phyloP scores from a whole-genome alignment of 192 early-diverging fungal genomes.

The Backusella australiensis region DNA sequence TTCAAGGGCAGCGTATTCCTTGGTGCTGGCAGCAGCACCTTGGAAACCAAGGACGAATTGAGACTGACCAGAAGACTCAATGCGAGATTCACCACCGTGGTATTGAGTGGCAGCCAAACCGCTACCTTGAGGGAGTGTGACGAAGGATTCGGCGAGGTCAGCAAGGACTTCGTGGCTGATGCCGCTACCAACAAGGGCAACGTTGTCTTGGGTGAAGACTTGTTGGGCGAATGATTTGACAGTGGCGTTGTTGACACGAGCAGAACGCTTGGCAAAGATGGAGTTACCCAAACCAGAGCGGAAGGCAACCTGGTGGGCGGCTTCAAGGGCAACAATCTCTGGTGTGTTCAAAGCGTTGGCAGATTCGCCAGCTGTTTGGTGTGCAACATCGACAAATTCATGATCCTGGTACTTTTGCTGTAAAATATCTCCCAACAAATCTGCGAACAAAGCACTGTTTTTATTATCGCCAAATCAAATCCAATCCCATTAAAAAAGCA shows the following conservation, averaged over 20 bases:
- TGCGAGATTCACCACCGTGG: constrained; percentile 82
- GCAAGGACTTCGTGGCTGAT: constrained; percentile 72
- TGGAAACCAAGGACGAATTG: constrained; percentile 86
- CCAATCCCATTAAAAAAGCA: neutral
- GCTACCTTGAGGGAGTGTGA: constrained; percentile 38
- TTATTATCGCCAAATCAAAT: neutral
- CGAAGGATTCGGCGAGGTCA: constrained; percentile 59
- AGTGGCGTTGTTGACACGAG: constrained; percentile 62
- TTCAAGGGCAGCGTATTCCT: constrained; percentile 63
- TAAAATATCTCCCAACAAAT: constrained; percentile 77
- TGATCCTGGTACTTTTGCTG: constrained; percentile 79
- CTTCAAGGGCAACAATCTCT: constrained; percentile 67
- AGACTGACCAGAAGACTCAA: constrained; percentile 51
- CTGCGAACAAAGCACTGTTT: constrained; percentile 69
- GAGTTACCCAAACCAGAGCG: constrained; percentile 94
- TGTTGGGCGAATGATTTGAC: constrained; percentile 72
- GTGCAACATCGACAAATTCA: constrained; percentile 78
- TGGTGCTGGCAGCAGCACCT: constrained; percentile 56
- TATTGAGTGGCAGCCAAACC: constrained; percentile 57
- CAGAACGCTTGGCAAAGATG: constrained; percentile 71
- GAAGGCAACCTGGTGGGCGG: constrained; percentile 89
- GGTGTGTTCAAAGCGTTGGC: constrained; percentile 61
- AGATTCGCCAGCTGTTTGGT: constrained; percentile 64
- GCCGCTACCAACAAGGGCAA: constrained; percentile 86
- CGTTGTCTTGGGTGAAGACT: constrained; percentile 67